Percentiles rank a stretch among this genome's conserved stretches.
These are phyloP conservation scores for Prinsepia uniflora DNA, from an alignment of 306 rosid genomes.

Conservation along the genomic window DNA sequence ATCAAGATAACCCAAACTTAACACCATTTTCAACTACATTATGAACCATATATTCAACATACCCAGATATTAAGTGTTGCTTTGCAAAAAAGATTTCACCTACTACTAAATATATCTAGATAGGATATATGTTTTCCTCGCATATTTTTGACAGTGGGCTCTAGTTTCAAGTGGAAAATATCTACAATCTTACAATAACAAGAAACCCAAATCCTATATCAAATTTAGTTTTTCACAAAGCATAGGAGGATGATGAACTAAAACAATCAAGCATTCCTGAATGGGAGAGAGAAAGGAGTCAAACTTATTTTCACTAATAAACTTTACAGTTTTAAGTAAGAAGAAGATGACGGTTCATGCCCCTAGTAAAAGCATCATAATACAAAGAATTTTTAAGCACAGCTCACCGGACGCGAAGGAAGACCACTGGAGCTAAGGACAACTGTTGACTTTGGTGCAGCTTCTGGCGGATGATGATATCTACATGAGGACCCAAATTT, in stretches of 20 bases:
- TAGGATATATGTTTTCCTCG: background rate
- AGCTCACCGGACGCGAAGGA: slow-evolving; percentile 88
- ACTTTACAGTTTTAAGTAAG: slow-evolving; percentile 15
- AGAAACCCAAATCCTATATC: background rate
- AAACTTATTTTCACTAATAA: background rate
- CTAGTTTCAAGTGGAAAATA: background rate
- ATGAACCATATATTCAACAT: background rate
- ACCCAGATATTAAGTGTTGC: background rate
- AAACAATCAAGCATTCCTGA: background rate
- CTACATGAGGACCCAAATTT: slow-evolving; percentile 93
- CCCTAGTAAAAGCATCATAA: slow-evolving; percentile 17
- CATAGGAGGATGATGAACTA: background rate
- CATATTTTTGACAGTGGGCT: background rate
- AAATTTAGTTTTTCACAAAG: background rate
- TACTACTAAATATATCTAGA: background rate
- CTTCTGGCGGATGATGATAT: slow-evolving; percentile 92
- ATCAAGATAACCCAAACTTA: background rate
- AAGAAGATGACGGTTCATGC: background rate
- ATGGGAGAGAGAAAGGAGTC: slow-evolving; percentile 2
- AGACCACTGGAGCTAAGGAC: slow-evolving; percentile 69
- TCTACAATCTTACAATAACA: background rate
- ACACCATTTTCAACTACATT: background rate
- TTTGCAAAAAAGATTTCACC: background rate
- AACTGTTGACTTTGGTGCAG: slow-evolving; percentile 44
- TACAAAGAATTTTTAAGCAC: slow-evolving; percentile 28